Conservation (phyloP, 495 filamentous ascomycete genomes). For the Aspergillus sclerotioniger region DNA sequence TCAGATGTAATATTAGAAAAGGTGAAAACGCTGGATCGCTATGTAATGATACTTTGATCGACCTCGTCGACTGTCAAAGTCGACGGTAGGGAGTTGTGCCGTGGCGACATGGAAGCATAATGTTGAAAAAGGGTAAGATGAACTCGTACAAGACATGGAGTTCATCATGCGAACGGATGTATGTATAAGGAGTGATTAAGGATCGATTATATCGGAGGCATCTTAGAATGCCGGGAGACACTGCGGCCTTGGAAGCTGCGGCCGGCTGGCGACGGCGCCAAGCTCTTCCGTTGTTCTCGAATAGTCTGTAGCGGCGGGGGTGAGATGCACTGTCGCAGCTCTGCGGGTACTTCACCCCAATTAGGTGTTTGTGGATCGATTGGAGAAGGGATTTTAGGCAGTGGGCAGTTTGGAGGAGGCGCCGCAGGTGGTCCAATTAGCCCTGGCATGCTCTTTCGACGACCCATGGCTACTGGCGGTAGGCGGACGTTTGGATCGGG, state of each 20-base stretch:
- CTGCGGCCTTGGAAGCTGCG: background rate
- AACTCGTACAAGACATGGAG: background rate
- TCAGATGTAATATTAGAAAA: slow-evolving; percentile 5
- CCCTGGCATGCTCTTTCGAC: slow-evolving; percentile 58
- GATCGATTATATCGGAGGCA: background rate
- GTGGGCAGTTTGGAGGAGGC: slow-evolving; percentile 61
- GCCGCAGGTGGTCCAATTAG: slow-evolving; percentile 59
- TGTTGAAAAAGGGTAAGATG: background rate
- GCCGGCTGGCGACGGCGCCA: background rate
- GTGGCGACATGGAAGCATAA: slow-evolving; percentile 7
- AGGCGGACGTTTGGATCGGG: slow-evolving; percentile 1
- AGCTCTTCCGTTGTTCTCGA: background rate
- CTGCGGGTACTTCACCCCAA: background rate
- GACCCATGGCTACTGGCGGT: slow-evolving; percentile 18
- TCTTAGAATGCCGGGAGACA: background rate
- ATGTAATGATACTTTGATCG: slow-evolving; percentile 7
- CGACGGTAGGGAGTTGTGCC: slow-evolving; percentile 3
- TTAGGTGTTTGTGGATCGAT: slow-evolving; percentile 10
- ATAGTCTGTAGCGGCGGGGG: slow-evolving; percentile 1
- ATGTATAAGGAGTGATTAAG: background rate
- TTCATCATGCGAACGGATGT: background rate
- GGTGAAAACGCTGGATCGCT: slow-evolving; percentile 10
- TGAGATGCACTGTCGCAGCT: slow-evolving; percentile 4
- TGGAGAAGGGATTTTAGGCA: slow-evolving; percentile 57
- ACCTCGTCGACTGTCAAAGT: slow-evolving; percentile 8